A percentile compares a stretch with the other conserved stretches of the same genome.
Conservation (phyloP, 2,329 filamentous ascomycete species). For the Scopulariopsis brevicaulis region DNA sequence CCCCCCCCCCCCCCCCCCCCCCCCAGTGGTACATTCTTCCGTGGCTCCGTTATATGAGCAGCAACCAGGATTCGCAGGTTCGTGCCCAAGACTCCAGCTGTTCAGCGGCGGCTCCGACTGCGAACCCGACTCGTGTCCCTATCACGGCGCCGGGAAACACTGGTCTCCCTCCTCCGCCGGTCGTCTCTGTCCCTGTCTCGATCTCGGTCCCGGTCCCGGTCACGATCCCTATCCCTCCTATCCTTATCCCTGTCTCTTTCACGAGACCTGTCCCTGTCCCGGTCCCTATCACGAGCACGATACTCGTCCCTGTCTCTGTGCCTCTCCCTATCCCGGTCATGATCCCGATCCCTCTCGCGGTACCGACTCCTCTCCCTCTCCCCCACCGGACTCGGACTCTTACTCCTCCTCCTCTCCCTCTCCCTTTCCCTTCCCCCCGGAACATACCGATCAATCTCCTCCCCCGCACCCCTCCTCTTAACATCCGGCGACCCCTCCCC, state of each 20-base stretch:
- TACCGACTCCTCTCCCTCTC: slow-evolving; percentile 12
- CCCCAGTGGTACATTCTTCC: neutral
- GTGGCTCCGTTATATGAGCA: neutral
- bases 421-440: slow-evolving; percentile 27
- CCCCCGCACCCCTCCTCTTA: slow-evolving; percentile 13
- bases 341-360: slow-evolving; percentile 16
- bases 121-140: slow-evolving; percentile 18
- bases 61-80: neutral
- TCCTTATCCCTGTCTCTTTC: slow-evolving; percentile 17
- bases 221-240: slow-evolving; percentile 15
- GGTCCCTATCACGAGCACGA: slow-evolving; percentile 12
- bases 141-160: neutral
- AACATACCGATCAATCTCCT: slow-evolving; percentile 31
- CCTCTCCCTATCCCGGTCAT: slow-evolving; percentile 18
- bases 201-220: slow-evolving; percentile 15
- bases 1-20: no score
- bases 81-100: neutral
- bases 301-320: slow-evolving; percentile 14
- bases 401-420: slow-evolving; percentile 16
- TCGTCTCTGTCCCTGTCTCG: slow-evolving; percentile 11
- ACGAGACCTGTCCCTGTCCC: slow-evolving; percentile 12
- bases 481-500: slow-evolving; percentile 33
- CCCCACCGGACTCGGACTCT: slow-evolving; percentile 7
- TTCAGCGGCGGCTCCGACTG: slow-evolving; percentile 29
- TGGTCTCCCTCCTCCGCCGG: slow-evolving; percentile 5